Evolutionary conservation across 1,284 basidiomycete species (phyloP).

Genomic region (Apiotrichum porosum): DNA sequence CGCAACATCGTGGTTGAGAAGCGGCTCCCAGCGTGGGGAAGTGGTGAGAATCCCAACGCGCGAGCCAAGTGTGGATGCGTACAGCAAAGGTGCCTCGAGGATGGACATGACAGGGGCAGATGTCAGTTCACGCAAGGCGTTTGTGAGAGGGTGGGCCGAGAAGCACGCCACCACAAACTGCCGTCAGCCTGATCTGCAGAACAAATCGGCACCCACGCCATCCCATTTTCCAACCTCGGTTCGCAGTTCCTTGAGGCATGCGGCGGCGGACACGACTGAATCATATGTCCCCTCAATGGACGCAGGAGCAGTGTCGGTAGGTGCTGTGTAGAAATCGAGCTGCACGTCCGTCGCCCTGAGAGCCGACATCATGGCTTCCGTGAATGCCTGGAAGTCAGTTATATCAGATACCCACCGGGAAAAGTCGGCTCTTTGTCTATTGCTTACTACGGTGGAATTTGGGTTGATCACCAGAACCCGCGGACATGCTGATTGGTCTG

Average conservation of each 20-base stretch:
- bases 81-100: slow-evolving; percentile 53
- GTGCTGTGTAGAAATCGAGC: slow-evolving; percentile 50
- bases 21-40: slow-evolving; percentile 51
- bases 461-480: slow-evolving; percentile 54
- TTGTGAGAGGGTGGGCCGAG: slow-evolving; percentile 53
- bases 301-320: slow-evolving; percentile 41
- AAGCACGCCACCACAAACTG: slow-evolving; percentile 55
- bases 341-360: slow-evolving; percentile 6
- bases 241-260: slow-evolving; percentile 35
- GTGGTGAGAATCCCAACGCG: slow-evolving; percentile 55
- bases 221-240: slow-evolving; percentile 19
- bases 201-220: slow-evolving; percentile 18
- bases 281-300: slow-evolving; percentile 52
- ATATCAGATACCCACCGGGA: too few species aligned
- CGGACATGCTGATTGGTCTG: slow-evolving; percentile 5
- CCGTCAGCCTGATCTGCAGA: background rate
- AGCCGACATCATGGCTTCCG: slow-evolving; percentile 8
- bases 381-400: slow-evolving; percentile 14
- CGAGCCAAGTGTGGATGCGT: slow-evolving; percentile 31
- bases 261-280: slow-evolving; percentile 46
- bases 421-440: too few species aligned
- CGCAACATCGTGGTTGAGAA: slow-evolving; percentile 47
- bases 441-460: slow-evolving; percentile 51
- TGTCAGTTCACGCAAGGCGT: slow-evolving; percentile 48
- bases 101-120: slow-evolving; percentile 51